Evolutionary conservation across 352 stramenopile genomes (phyloP).

Genomic region (Phytophthora citrophthora): DNA sequence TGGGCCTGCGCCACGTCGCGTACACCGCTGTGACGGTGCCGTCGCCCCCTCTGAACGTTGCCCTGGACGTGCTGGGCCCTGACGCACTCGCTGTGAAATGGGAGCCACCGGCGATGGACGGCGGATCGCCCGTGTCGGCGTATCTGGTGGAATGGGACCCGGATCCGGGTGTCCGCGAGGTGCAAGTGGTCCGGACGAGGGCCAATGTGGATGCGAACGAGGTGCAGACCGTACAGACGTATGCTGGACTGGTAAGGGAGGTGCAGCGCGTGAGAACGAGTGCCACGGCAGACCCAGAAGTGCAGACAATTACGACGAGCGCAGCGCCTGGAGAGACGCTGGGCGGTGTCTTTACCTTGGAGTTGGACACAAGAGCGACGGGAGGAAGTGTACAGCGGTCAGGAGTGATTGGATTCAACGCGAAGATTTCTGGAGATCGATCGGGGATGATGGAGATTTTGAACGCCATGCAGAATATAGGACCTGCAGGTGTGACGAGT

Average conservation of each 20-base stretch:
- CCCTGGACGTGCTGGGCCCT: slow-evolving; percentile 68
- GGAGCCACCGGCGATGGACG: slow-evolving; percentile 73
- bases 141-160: slow-evolving; percentile 94
- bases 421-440: slow-evolving; percentile 52
- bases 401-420: slow-evolving; percentile 91
- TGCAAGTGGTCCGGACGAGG: slow-evolving; percentile 86
- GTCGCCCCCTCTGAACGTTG: slow-evolving; percentile 65
- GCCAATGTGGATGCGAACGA: slow-evolving; percentile 93
- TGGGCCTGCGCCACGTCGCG: slow-evolving; percentile 8
- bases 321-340: slow-evolving; percentile 84
- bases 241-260: slow-evolving; percentile 84
- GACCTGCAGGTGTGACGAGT: slow-evolving; percentile 51
- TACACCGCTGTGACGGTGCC: slow-evolving; percentile 37
- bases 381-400: slow-evolving; percentile 92
- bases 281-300: slow-evolving; percentile 59
- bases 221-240: slow-evolving; percentile 93
- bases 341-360: slow-evolving; percentile 91
- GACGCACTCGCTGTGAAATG: slow-evolving; percentile 77
- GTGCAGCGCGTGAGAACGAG: slow-evolving; percentile 89
- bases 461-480: slow-evolving; percentile 83
- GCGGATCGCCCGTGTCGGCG: slow-evolving; percentile 74
- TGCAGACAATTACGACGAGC: slow-evolving; percentile 89
- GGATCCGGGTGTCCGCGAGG: slow-evolving; percentile 83
- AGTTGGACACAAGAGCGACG: slow-evolving; percentile 87
- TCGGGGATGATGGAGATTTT: slow-evolving; percentile 73